Evolutionary conservation across 768 basidiomycete genomes (phyloP), one percentile per base, ranked within the genome.

Genomic region (Galerina sulciceps): DNA sequence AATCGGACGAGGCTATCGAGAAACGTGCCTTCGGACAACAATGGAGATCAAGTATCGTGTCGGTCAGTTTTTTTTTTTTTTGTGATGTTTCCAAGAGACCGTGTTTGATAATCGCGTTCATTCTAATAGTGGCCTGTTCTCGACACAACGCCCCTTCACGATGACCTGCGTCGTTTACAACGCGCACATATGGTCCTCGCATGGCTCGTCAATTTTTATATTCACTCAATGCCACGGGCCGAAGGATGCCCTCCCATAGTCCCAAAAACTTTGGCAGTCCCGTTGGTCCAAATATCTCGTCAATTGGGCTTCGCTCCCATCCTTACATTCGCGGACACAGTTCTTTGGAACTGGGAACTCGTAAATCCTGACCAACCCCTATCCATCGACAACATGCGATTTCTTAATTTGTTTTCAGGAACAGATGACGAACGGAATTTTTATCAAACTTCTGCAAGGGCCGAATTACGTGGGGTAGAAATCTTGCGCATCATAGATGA

Each of bases 321-420:
- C 61, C 79, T 98, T 63, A 99, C 96, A 0, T 99, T 94, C 69
- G 92, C 96, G 23, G 96, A 97, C 70, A 94, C 93, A 15, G 96
- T 99, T 13, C 82, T 99, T 1, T 99, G 94, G 93, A 97, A 98
- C 70, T 90, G 85, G 81, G 85, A 86, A 37, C 77, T 85, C 42
- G 69, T 83, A 54, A 78, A 89, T 67, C 78, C 88, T 20, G 71
- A 73, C 18, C 70, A 79, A 37, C 89, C 91, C 43, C 74, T 86
- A 26, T 84, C 89, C 45, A 69, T 81, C 46, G 82, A 85, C 64
- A 98, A 97, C 76, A 87, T 96, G 68, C 85, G 81, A 17, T 85
- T 89, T 65, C 76, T 80, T 55, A 83, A 89, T 64, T 67, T 84
- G 42, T 97, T 99, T 77, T 94, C 95, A n/a, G 85, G 85, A 36